phyloP scores from a whole-genome alignment of 2,329 filamentous ascomycete genomes.

The Aspergillus persii region DNA sequence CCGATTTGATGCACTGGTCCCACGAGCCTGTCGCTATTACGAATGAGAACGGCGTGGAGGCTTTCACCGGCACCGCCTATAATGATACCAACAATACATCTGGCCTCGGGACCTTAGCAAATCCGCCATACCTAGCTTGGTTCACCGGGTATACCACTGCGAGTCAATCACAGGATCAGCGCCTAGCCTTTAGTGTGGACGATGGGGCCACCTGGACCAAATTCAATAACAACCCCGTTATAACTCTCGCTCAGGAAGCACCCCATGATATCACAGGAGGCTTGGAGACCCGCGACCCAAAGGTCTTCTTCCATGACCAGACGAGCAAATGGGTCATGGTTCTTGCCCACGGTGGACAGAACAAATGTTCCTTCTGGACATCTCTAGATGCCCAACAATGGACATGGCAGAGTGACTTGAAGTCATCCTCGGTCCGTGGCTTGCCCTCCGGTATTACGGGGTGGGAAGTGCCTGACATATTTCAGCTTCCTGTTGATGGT shows the following conservation, averaged over 20 bases:
- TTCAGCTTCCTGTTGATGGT: conserved; percentile 5
- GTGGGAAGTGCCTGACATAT: conserved; percentile 1
- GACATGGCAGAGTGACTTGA: too few relatives aligned
- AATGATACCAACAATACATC: conserved; percentile 2
- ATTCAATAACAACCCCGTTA: conserved; percentile 1
- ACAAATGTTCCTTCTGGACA: conserved; percentile 8
- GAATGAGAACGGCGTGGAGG: not conserved
- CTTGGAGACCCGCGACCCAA: conserved; percentile 6
- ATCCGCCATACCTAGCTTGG: conserved; percentile 6
- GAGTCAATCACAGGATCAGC: conserved; percentile 3
- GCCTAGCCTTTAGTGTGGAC: conserved; percentile 1
- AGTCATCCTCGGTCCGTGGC: too few relatives aligned
- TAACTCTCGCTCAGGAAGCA: conserved; percentile 2
- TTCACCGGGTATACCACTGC: conserved; percentile 5
- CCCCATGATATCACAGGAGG: conserved; percentile 4
- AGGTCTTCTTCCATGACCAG: conserved; percentile 7
- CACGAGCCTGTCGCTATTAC: conserved; percentile 6
- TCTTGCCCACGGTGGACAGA: conserved; percentile 8
- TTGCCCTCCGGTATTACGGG: too few relatives aligned
- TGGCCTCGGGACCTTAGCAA: not conserved
- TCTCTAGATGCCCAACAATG: not conserved
- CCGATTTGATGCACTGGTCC: conserved; percentile 37
- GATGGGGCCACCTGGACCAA: not conserved
- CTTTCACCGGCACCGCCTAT: not conserved
- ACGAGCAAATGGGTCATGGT: conserved; percentile 5